Percentiles rank a stretch among this genome's conserved stretches.
Evolutionary conservation across 768 basidiomycete genomes (phyloP).

Genomic region (Russula griseocarnosa): DNA sequence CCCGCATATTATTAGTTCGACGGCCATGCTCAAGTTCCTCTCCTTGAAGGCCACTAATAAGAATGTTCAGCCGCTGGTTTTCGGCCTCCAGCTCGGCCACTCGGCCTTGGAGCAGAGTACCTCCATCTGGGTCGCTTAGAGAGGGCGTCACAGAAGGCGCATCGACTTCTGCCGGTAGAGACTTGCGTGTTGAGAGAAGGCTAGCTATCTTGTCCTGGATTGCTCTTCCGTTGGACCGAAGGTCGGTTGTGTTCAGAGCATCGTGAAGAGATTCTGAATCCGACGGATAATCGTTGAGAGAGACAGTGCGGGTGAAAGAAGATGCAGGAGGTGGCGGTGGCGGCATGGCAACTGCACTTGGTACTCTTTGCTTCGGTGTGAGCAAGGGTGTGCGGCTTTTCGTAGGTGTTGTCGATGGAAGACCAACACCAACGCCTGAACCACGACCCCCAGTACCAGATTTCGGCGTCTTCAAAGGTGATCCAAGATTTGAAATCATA

Average conservation of each 20-base stretch:
- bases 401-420: constrained; percentile 42
- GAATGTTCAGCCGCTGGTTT: constrained; percentile 48
- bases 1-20: constrained; percentile 34
- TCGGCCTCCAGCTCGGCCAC: constrained; percentile 67
- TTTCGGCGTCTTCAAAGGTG: constrained; percentile 62
- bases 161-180: constrained; percentile 18
- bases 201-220: constrained; percentile 50
- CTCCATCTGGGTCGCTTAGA: constrained; percentile 4
- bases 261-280: constrained; percentile 24
- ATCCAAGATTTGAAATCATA: constrained; percentile 33
- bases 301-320: constrained; percentile 38
- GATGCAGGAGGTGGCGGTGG: constrained; percentile 64
- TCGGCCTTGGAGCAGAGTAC: constrained; percentile 43
- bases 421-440: constrained; percentile 37
- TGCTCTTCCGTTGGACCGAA: constrained; percentile 38
- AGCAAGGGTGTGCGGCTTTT: constrained; percentile 38
- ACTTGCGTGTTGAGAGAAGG: constrained; percentile 38
- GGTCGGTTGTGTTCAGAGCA: constrained; percentile 18
- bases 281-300: constrained; percentile 36
- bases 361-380: constrained; percentile 63
- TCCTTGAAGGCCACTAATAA: constrained; percentile 22
- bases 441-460: constrained; percentile 40
- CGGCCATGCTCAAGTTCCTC: constrained; percentile 25
- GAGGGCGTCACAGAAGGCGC: constrained; percentile 20
- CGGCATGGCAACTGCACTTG: constrained; percentile 76